Evolutionary conservation across 176 grass and related monocot species (phyloP).

Genomic region (Triticum turgidum): DNA sequence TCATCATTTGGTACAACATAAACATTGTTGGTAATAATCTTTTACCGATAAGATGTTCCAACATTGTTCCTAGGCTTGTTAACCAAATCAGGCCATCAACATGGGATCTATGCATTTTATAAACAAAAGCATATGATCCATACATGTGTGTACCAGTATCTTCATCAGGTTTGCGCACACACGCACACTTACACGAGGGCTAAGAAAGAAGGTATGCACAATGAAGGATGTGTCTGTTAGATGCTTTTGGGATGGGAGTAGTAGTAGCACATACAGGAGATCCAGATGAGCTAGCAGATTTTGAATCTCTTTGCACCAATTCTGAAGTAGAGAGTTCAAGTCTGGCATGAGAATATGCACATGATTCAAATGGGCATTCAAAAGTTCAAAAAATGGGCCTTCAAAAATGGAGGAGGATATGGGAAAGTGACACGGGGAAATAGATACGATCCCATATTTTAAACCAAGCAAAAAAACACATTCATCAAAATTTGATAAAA

Average conservation of each 20-base stretch:
- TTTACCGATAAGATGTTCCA: neutral
- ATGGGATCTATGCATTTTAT: neutral
- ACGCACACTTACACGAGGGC: neutral
- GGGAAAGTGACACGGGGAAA: too few relatives aligned
- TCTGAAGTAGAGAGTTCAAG: neutral
- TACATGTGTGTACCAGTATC: neutral
- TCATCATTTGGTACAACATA: neutral
- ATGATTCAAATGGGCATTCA: neutral
- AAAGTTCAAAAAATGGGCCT: too few relatives aligned
- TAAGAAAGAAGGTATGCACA: neutral
- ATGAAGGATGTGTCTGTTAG: constrained; percentile 28
- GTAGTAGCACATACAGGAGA: constrained; percentile 28
- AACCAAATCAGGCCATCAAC: neutral
- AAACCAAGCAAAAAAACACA: too few relatives aligned
- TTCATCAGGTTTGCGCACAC: neutral
- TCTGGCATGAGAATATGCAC: neutral
- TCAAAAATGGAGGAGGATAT: too few relatives aligned
- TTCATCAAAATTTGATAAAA: too few relatives aligned
- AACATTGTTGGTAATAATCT: neutral
- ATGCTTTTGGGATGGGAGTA: constrained; percentile 34
- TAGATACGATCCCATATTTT: too few relatives aligned
- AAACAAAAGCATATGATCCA: neutral
- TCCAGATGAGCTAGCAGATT: constrained; percentile 46
- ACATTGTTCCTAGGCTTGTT: neutral
- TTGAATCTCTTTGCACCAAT: neutral